Percentiles rank a stretch among this genome's conserved stretches.
These are phyloP conservation scores for Pilasporangium apinafurcum DNA, from an alignment of 352 stramenopile species.

Conservation along the genomic window DNA sequence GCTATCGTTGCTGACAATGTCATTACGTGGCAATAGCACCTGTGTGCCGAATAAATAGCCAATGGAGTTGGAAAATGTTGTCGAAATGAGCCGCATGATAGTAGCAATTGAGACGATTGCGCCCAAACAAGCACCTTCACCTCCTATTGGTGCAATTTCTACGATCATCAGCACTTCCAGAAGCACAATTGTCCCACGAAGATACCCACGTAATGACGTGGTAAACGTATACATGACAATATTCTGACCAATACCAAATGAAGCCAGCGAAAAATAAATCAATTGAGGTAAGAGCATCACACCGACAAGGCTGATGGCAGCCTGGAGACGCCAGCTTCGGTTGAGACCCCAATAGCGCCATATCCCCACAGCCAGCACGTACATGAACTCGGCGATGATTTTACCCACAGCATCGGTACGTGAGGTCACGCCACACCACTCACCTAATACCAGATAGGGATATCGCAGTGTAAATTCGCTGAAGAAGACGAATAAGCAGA, in stretches of 20 bases:
- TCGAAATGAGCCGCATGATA: conserved; percentile 24
- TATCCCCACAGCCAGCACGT: conserved; percentile 14
- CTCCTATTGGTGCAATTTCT: conserved; percentile 33
- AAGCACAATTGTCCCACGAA: conserved; percentile 23
- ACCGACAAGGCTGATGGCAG: conserved; percentile 12
- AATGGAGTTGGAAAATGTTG: conserved; percentile 12
- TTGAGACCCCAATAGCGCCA: conserved; percentile 24
- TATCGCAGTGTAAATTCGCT: conserved; percentile 42
- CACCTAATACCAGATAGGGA: conserved; percentile 20
- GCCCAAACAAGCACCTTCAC: conserved; percentile 32
- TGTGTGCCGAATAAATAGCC: conserved; percentile 11
- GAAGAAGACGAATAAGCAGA: conserved; percentile 41
- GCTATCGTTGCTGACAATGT: conserved; percentile 12
- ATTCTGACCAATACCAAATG: conserved; percentile 16
- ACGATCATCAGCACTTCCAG: conserved; percentile 27
- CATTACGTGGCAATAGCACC: conserved; percentile 5
- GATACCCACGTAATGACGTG: conserved; percentile 24
- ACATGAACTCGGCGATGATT: conserved; percentile 23
- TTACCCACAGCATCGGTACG: conserved; percentile 18
- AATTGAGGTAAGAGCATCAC: conserved; percentile 18
- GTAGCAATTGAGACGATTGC: conserved; percentile 33
- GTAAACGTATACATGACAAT: conserved; percentile 27
- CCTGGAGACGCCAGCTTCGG: conserved; percentile 28
- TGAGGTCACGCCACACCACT: conserved; percentile 29
- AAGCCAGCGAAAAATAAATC: conserved; percentile 13